These are phyloP conservation scores for Aureobasidium uvarum DNA, from an alignment of 2,329 filamentous ascomycete species.

Conservation along the genomic window DNA sequence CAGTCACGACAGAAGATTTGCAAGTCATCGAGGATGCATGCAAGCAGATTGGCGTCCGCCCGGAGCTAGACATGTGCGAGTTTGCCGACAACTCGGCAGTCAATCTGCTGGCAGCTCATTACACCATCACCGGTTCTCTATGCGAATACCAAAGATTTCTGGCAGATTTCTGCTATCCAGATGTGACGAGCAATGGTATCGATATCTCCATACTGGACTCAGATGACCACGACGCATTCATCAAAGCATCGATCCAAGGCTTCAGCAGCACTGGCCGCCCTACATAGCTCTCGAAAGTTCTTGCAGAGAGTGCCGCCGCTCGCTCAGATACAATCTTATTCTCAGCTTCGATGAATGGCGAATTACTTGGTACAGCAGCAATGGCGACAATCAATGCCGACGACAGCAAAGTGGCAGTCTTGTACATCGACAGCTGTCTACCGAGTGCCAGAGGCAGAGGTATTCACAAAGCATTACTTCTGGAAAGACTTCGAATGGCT, in stretches of 20 bases:
- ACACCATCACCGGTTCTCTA: neutral
- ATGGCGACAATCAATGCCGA: neutral
- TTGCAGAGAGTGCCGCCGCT: neutral
- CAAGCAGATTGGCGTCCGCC: neutral
- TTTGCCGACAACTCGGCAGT: neutral
- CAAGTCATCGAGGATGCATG: neutral
- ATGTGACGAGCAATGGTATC: neutral
- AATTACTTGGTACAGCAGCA: neutral
- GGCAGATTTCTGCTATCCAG: neutral
- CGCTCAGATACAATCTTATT: neutral
- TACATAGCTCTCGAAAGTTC: neutral
- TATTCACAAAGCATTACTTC: neutral
- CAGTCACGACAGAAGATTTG: neutral
- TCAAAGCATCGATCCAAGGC: neutral
- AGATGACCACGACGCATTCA: neutral
- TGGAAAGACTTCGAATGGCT: neutral
- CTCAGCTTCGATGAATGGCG: neutral
- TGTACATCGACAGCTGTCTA: neutral
- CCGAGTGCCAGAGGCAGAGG: neutral
- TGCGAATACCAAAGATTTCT: neutral
- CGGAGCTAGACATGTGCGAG: neutral
- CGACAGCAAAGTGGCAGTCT: neutral
- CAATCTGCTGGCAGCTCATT: neutral
- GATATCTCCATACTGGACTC: neutral
- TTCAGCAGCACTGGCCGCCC: neutral